Percentiles rank a stretch among this genome's conserved stretches.
phyloP scores from a whole-genome alignment of 352 stramenopile genomes.

The Hyaloperonospora arabidopsidis region DNA sequence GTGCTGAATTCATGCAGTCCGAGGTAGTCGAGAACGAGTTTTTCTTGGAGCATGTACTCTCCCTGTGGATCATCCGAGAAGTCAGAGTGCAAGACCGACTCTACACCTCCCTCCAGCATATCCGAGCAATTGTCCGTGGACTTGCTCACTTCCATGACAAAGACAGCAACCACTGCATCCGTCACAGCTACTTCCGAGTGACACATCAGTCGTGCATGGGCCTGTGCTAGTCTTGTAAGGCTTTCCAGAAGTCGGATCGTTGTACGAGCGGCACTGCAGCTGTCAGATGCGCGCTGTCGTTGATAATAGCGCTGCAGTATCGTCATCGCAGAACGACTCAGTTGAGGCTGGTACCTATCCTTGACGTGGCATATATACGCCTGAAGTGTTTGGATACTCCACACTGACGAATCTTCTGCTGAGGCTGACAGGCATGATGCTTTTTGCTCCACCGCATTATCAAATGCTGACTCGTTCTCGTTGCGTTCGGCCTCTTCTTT shows the following conservation, averaged over 20 bases:
- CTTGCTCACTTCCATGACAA: conserved; percentile 73
- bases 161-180: conserved; percentile 74
- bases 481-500: conserved; percentile 23
- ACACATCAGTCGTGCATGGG: conserved; percentile 85
- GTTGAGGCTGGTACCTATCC: conserved; percentile 74
- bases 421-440: neutral
- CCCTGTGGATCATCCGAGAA: conserved; percentile 49
- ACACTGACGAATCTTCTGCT: conserved; percentile 28
- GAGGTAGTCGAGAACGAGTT: conserved; percentile 65
- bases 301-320: conserved; percentile 91
- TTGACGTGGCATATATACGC: conserved; percentile 91
- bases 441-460: conserved; percentile 6
- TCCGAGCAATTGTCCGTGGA: conserved; percentile 51
- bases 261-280: conserved; percentile 61
- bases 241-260: conserved; percentile 93
- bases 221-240: conserved; percentile 88
- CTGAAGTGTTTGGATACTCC: conserved; percentile 87
- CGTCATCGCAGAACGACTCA: conserved; percentile 71
- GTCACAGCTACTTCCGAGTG: conserved; percentile 55
- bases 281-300: conserved; percentile 54
- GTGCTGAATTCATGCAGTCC: conserved; percentile 47
- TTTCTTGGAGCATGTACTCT: conserved; percentile 65
- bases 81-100: conserved; percentile 64
- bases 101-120: conserved; percentile 43
- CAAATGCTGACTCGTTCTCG: conserved; percentile 16